These are phyloP conservation scores for Verticillium isaacii DNA, from an alignment of 2,329 filamentous ascomycete species.

Conservation along the genomic window DNA sequence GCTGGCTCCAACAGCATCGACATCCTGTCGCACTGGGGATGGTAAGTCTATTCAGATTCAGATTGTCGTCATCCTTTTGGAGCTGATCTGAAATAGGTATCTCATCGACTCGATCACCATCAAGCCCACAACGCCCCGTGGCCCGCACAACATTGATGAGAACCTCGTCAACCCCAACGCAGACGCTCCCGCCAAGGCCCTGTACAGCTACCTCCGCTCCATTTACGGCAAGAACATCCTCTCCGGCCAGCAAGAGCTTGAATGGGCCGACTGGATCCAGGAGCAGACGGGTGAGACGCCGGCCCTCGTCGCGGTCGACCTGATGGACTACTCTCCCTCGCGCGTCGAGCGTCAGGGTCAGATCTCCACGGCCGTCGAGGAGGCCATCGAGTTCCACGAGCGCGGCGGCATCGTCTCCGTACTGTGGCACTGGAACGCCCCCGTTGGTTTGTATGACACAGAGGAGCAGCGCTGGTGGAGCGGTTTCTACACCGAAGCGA, in stretches of 20 bases:
- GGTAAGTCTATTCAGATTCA: constrained; percentile 20
- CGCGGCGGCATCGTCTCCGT: constrained; percentile 41
- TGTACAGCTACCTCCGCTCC: constrained; percentile 35
- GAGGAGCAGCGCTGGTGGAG: constrained; percentile 39
- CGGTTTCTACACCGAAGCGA: constrained; percentile 45
- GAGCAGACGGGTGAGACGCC: constrained; percentile 40
- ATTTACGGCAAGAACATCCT: constrained; percentile 42
- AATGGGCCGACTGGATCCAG: constrained; percentile 35
- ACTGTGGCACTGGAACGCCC: constrained; percentile 45
- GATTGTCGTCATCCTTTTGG: background rate
- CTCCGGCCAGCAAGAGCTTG: constrained; percentile 42
- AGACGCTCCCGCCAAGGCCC: constrained; percentile 26
- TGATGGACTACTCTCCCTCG: constrained; percentile 45
- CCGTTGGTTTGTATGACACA: constrained; percentile 40
- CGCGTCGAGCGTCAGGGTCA: constrained; percentile 34
- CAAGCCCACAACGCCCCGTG: constrained; percentile 26
- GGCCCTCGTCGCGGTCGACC: constrained; percentile 37
- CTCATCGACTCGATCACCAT: constrained; percentile 39
- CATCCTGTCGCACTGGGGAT: constrained; percentile 43
- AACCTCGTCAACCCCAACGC: constrained; percentile 32
- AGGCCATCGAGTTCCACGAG: constrained; percentile 37
- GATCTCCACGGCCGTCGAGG: constrained; percentile 35
- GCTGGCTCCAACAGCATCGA: constrained; percentile 38
- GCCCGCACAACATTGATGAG: constrained; percentile 31
- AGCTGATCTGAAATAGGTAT: constrained; percentile 19